phyloP scores from a whole-genome alignment of 495 filamentous ascomycete species.

The Trypethelium eluteriae region DNA sequence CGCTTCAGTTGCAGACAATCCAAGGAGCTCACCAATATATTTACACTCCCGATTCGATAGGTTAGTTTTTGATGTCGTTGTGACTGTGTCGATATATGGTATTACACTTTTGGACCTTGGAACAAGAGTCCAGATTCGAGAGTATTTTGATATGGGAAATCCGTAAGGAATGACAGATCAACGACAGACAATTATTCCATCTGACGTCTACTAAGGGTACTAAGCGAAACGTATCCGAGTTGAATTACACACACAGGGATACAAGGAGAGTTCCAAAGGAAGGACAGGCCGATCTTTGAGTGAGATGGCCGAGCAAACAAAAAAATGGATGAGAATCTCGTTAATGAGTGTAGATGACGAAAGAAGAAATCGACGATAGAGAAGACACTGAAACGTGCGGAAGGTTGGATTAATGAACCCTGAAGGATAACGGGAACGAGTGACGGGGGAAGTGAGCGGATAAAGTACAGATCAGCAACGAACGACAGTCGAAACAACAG shows the following conservation, averaged over 20 bases:
- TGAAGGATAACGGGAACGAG: constrained; percentile 10
- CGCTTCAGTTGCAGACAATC: not conserved
- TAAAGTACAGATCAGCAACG: constrained; percentile 11
- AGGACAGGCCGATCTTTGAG: not conserved
- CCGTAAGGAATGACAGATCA: constrained; percentile 11
- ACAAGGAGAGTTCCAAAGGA: constrained; percentile 1
- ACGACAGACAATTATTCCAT: constrained; percentile 10
- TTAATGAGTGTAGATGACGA: constrained; percentile 10
- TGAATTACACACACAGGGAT: constrained; percentile 10
- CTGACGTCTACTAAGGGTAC: constrained; percentile 11
- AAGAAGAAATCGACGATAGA: constrained; percentile 12
- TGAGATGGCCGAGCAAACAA: constrained; percentile 5
- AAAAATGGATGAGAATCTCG: constrained; percentile 11
- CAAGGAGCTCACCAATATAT: not conserved
- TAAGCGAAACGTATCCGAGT: not conserved
- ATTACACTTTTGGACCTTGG: constrained; percentile 4
- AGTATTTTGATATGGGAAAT: not conserved
- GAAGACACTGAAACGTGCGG: constrained; percentile 9
- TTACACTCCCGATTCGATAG: not conserved
- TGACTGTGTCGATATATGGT: not conserved
- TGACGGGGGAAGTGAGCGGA: constrained; percentile 4
- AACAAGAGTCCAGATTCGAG: not conserved
- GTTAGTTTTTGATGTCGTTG: constrained; percentile 6
- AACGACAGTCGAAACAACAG: constrained; percentile 5
- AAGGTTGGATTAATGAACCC: constrained; percentile 11